phyloP scores from a whole-genome alignment of 805 yeast genomes.

The Saturnispora gosingensis region DNA sequence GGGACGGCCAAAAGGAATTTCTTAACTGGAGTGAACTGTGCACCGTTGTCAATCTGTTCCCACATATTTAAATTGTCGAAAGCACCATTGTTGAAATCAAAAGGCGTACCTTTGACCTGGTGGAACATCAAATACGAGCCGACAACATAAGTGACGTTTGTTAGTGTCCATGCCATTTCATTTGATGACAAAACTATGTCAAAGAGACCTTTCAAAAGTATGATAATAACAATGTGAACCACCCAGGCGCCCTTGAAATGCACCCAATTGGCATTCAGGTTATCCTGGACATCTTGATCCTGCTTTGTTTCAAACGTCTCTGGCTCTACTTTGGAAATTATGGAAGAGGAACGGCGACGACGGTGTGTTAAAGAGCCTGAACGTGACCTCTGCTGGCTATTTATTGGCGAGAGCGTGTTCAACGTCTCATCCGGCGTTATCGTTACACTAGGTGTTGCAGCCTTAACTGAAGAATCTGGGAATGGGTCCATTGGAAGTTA shows the following conservation, averaged over 20 bases:
- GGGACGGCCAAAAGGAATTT: constrained; percentile 92
- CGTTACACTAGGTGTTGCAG: not conserved
- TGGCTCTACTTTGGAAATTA: constrained; percentile 87
- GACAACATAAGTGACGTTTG: constrained; percentile 80
- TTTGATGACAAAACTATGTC: constrained; percentile 72
- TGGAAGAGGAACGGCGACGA: constrained; percentile 57
- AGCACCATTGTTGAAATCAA: constrained; percentile 94
- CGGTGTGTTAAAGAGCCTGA: constrained; percentile 25
- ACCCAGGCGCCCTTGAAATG: constrained; percentile 95
- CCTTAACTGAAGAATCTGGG: not conserved
- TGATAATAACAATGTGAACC: constrained; percentile 76
- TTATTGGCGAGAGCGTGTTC: constrained; percentile 26
- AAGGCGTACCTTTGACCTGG: constrained; percentile 93
- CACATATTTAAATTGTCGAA: constrained; percentile 95
- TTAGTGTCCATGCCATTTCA: constrained; percentile 79
- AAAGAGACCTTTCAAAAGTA: constrained; percentile 63
- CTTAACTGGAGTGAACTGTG: constrained; percentile 93
- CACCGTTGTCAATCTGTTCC: constrained; percentile 90
- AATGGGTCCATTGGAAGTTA: not conserved
- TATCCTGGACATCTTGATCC: constrained; percentile 83
- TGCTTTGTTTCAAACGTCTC: constrained; percentile 86
- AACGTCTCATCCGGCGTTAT: not conserved
- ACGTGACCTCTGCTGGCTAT: constrained; percentile 8
- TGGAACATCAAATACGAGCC: constrained; percentile 96
- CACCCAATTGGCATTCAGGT: constrained; percentile 94